Conservation (phyloP, 1,284 basidiomycete genomes). For the Microbotryomycetes sp. region DNA sequence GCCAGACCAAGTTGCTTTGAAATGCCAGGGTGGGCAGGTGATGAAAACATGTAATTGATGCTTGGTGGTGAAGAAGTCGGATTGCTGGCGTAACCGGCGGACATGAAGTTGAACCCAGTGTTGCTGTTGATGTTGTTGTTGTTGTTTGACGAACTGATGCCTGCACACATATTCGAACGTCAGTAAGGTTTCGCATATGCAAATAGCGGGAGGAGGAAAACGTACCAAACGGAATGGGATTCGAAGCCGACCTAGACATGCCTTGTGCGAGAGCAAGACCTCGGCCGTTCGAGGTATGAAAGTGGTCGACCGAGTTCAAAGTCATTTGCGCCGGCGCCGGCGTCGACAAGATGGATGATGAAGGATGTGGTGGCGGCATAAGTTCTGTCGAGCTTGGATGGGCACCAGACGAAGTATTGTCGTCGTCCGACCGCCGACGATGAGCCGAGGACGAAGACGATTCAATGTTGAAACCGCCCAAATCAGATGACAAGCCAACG, state of each 20-base stretch:
- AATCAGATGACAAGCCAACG: slow-evolving; percentile 20
- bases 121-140: neutral
- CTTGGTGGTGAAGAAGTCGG: slow-evolving; percentile 2
- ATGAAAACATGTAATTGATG: slow-evolving; percentile 17
- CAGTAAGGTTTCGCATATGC: too few species aligned
- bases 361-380: slow-evolving; percentile 3
- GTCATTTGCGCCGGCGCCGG: neutral
- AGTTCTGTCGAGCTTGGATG: neutral
- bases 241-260: neutral
- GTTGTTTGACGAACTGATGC: neutral
- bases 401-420: neutral
- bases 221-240: neutral
- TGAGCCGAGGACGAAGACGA: slow-evolving; percentile 3
- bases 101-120: neutral
- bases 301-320: slow-evolving; percentile 2
- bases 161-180: too few species aligned
- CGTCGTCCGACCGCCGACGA: neutral
- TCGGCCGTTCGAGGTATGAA: neutral
- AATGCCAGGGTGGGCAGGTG: slow-evolving; percentile 23
- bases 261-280: neutral
- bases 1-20: slow-evolving; percentile 23
- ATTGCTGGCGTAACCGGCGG: neutral
- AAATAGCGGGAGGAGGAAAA: too few species aligned
- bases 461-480: slow-evolving; percentile 11
- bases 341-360: slow-evolving; percentile 12